Evolutionary conservation across 768 basidiomycete species (phyloP), one percentile per base, ranked within the genome.

Genomic region (Tephrocybe sp.): DNA sequence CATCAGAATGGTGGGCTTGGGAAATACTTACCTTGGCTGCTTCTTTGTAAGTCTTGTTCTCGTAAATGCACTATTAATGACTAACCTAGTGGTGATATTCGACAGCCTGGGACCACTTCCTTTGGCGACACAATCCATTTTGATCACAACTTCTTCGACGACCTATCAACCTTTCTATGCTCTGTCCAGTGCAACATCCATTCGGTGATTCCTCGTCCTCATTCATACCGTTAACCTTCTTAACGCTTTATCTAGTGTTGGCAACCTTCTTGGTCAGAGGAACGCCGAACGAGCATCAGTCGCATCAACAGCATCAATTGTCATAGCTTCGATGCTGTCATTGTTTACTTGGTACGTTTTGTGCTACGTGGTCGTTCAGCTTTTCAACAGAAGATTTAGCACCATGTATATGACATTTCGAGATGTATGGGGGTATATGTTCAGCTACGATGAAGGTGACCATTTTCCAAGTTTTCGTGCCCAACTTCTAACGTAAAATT

Each of bases 101-200:
- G 19, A 18, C 34, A 89, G 88, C 36, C 68, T 95, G 0, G 90
- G 94, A 1, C 83, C 94, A 1, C 75, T 80, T 4, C 69, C 31
- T 4, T 77, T 98, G 1, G 94, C 95, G 0, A 80, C 89, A 0
- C 94, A 97, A 63, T 91, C 88, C 1, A 84, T 97, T 2, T 73
- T 97, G 11, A 71, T 86, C 31, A 82, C 80, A 11, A 88, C 86
- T 18, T 74, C 79, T 19, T 87, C 84, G 0, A 81, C 77, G 2
- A 83, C 84, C 2, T 93, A 78, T 63, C 91, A 94, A 62, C 83
- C 85, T 2, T 90, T 91, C 0, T 91, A 84, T 57, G 79, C 90
- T 0, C 65, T 97, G 31, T 77, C 85, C 53, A 78, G 93, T 2
- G 92, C 92, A 3, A 73, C 85, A 6, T 86, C 91, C 22, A 91